These are phyloP conservation scores for Colletotrichum australisinense DNA, from an alignment of 2,329 filamentous ascomycete genomes.

Conservation along the genomic window DNA sequence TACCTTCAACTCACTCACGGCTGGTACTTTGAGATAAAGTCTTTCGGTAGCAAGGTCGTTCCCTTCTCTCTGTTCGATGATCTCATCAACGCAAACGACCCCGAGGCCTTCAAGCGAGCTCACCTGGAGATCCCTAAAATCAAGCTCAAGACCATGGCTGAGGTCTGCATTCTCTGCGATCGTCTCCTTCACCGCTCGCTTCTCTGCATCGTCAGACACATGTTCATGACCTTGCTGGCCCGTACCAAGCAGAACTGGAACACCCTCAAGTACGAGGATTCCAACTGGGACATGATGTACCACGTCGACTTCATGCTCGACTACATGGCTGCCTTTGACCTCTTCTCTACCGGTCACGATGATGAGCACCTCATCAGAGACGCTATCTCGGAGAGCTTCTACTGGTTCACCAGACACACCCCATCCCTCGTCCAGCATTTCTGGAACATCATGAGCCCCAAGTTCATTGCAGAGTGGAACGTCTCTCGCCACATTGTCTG, in stretches of 20 bases:
- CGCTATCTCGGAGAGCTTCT: slow-evolving; percentile 23
- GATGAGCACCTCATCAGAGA: slow-evolving; percentile 23
- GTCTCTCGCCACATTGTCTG: slow-evolving; percentile 1
- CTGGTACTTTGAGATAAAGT: slow-evolving; percentile 33
- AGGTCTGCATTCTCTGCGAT: slow-evolving; percentile 10
- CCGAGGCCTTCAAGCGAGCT: not conserved
- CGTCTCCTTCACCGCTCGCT: slow-evolving; percentile 29
- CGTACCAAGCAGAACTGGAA: slow-evolving; percentile 7
- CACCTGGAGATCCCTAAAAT: slow-evolving; percentile 11
- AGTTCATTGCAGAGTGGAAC: slow-evolving; percentile 2
- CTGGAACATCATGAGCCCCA: not conserved
- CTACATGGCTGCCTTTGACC: slow-evolving; percentile 11
- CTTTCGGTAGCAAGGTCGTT: slow-evolving; percentile 15
- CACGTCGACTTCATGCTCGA: slow-evolving; percentile 21
- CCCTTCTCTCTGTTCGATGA: not conserved
- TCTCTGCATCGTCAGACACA: slow-evolving; percentile 14
- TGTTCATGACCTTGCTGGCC: slow-evolving; percentile 22
- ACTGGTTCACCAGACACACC: slow-evolving; percentile 9
- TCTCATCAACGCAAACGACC: not conserved
- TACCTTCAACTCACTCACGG: slow-evolving; percentile 23
- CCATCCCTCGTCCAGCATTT: not conserved
- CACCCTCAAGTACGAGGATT: not conserved
- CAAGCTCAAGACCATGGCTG: slow-evolving; percentile 1
- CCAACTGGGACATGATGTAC: not conserved
- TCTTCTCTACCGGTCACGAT: slow-evolving; percentile 10